Evolutionary conservation across 176 grass and related monocot species (phyloP), one percentile per base, ranked within the genome.

Genomic region (Eleusine indica): DNA sequence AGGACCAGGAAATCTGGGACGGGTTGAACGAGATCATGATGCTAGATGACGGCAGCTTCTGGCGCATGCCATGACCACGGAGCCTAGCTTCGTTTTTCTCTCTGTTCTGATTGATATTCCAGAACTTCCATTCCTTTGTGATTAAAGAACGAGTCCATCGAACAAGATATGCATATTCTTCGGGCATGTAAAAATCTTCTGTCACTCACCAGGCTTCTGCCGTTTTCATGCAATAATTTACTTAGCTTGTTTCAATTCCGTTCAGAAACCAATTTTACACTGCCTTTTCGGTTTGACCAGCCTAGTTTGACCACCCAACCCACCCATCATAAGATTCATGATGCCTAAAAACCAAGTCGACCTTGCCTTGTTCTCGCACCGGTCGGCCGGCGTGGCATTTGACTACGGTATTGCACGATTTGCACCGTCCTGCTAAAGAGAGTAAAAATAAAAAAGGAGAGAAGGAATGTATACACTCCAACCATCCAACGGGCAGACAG

Each of bases 1-100:
- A 81, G 52, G 79, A 80, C 11, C 44, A 68, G 65, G 86, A 91
- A 18, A 79, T 92, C 35, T 97, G 95, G 92, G 92, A 92, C n/a
- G 92, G 75, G 41, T 19, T 94, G 38, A 87, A 82, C 74, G 92
- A 97, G 91, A 75, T 97, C 75, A 84, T 90, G 68, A 32, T 81
- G 71, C 68, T 87, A 28, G 88, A 94, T 37, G 84, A 91, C 47
- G 68, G 70, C 38, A 79, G 66, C 64, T 82, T 93, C 71, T 83
- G 75, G 83, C 82, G 80, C 28, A 82, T 70, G 79, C 80, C 71
- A 80, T 90, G 88, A 90, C 17, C 18, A 17, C 44, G 5, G 1
- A 15, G 15, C 5, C 13, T 19, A 11, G 5, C 11, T 47, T 15
- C 57, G 4, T 48, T 21, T 88, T 53, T 3, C 9, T 13, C 66